Base-by-base conservation (phyloP, 208 protist genomes). In the Trypanosoma lewisi region DNA sequence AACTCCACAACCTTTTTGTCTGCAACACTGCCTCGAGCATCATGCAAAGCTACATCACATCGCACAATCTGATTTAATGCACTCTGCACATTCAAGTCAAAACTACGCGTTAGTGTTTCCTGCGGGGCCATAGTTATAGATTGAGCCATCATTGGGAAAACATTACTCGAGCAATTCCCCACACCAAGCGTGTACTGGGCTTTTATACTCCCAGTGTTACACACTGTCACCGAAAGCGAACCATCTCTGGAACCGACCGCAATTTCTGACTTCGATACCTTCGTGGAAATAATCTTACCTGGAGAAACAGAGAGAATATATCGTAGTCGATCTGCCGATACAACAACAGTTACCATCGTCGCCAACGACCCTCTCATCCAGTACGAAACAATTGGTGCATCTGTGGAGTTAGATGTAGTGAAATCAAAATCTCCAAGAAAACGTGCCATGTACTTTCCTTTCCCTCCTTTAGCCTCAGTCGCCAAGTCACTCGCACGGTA, bases 311-410 rank as follows among this genome's bases (percentile, higher is more conserved):
- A 77, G 5, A 86, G 62, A 47, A 85, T 66, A 74, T 89, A 96
- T 54, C 78, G 55, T 21, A 96, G 67, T 48, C 84, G 77, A 62
- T 94, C 91, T 1, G 91, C 91, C 30, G 49, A 72, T 52, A 94
- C 53, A 21, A 80, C 85, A 48, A 96, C 50, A 2, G 73, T 86
- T 39, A 96, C 42, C 77, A 93, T 76, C 0, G 79, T 80, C 9
- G 83, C 51, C 6, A 80, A 47, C 0, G 87, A 72, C n/a, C 64
- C 61, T 5, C 53, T 27, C 16, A 73, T 66, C 27, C 63, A 50
- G 64, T 90, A 94, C 4, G 80, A 49, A 17, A 94, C 57, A 62
- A 85, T 87, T 53, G 79, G 85, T 25, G 72, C 25, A 17, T 7
- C 39, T 21, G 49, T 33, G 23, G 27, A 48, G 75, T 45, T 30